These are phyloP conservation scores for Plicaturopsis crispa DNA, from an alignment of 768 basidiomycete species.

Conservation along the genomic window DNA sequence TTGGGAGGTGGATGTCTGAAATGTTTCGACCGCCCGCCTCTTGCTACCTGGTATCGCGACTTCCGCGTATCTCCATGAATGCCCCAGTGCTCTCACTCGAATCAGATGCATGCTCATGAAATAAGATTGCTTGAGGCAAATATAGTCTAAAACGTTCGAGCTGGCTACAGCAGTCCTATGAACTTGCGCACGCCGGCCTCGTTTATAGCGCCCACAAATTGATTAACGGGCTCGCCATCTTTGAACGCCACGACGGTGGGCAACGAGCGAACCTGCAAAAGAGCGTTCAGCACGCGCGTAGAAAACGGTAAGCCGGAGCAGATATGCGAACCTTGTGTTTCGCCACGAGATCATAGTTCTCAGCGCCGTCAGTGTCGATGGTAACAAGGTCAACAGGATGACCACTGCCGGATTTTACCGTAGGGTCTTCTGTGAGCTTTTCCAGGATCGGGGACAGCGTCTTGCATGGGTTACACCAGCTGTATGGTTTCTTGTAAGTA, in stretches of 20 bases:
- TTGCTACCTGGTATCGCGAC: no score
- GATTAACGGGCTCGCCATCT: slow-evolving; percentile 46
- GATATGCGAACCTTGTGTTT: slow-evolving; percentile 35
- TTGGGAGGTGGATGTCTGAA: no score
- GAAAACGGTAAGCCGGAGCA: slow-evolving; percentile 2
- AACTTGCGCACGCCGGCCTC: slow-evolving; percentile 37
- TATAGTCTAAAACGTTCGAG: no score
- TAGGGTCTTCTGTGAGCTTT: slow-evolving; percentile 40
- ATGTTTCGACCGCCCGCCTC: no score
- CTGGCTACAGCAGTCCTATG: slow-evolving; percentile 27
- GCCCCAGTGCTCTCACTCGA: no score
- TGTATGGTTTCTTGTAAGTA: slow-evolving; percentile 17
- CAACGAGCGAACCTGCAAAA: slow-evolving; percentile 54
- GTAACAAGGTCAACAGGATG: slow-evolving; percentile 65
- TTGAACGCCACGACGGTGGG: slow-evolving; percentile 78
- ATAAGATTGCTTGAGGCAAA: no score
- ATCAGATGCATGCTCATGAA: no score
- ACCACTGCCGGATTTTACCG: slow-evolving; percentile 41
- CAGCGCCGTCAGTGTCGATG: slow-evolving; percentile 52
- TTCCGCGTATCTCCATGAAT: no score
- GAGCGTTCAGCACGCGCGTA: background rate
- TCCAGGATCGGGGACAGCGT: slow-evolving; percentile 64
- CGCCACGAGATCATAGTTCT: slow-evolving; percentile 40
- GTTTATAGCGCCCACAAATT: slow-evolving; percentile 56
- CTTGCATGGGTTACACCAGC: slow-evolving; percentile 79